Base-by-base conservation (phyloP, 495 filamentous ascomycete genomes). In the Elaphomyces granulatus region DNA sequence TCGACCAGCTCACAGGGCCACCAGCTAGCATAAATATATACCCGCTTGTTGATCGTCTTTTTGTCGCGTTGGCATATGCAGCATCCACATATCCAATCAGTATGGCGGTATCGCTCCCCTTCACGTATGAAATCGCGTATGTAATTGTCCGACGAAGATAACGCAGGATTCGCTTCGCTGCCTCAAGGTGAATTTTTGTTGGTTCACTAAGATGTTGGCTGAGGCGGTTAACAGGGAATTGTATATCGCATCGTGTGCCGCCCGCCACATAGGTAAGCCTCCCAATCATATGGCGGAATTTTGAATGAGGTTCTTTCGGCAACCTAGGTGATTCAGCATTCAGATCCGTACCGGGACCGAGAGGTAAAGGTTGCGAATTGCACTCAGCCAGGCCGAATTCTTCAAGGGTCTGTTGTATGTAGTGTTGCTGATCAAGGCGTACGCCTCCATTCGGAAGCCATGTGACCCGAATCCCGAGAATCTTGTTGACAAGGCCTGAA, bases 1-100 rank as follows among this genome's bases (percentile, higher is more conserved):
- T 44, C 19, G 35, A 40, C 48, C 40, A 54, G 0, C 36, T 41
- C 3, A 47, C 34, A 3, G 45, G 40, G 15, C 33, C 38, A 1
- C 42, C 37, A 14, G n/a, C 38, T 0, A 51, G 18, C 4, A 34
- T 42, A 15, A 50, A 45, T 0, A 52, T 32, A 23, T 42, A 52
- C 3, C 43, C 49, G 7, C 20, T 34, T 0, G 32, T 45, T n/a
- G 46, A 52, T 26, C 40, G 31, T 8, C 23, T 15, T 15, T 34
- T n/a, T 8, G 15, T 18, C 17, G 40, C n/a, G 15, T 42, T 42
- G 3, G 15, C 31, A 15, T 42, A 42, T 35, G 31, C 14, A 19
- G 31, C 33, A 42, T 42, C 40, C 9, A 28, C 23, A 12, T 28
- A 28, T 12, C 23, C 23, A 12, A 6, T 12, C 12, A 12, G 12